A percentile compares a stretch with the other conserved stretches of the same genome.
phyloP scores from a whole-genome alignment of 768 basidiomycete species.

The Floccularia luteovirens region DNA sequence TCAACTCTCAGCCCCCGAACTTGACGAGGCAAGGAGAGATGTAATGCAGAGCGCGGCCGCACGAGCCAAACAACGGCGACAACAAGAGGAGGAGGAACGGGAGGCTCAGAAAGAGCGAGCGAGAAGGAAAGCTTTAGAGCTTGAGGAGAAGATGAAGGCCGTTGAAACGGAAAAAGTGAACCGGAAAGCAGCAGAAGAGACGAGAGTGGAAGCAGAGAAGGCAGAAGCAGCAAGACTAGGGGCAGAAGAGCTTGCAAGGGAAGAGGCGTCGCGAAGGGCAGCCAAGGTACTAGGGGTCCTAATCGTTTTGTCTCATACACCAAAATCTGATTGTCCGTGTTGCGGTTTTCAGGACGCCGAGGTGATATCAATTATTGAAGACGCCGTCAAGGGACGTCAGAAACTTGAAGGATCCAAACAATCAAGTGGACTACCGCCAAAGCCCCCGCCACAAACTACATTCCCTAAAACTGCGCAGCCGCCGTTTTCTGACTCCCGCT shows the following conservation, averaged over 20 bases:
- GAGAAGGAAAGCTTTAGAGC: slow-evolving; percentile 66
- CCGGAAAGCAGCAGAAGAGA: slow-evolving; percentile 11
- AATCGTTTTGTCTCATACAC: slow-evolving; percentile 8
- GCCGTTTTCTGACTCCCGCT: no score
- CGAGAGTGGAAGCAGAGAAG: slow-evolving; percentile 13
- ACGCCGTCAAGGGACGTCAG: slow-evolving; percentile 30
- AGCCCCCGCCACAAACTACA: no score
- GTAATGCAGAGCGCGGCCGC: slow-evolving; percentile 84
- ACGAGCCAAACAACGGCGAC: slow-evolving; percentile 70
- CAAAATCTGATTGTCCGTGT: neutral
- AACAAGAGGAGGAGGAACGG: slow-evolving; percentile 78
- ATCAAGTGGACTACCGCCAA: neutral
- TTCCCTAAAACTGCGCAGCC: slow-evolving; percentile 14
- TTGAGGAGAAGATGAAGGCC: slow-evolving; percentile 60
- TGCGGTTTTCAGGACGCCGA: slow-evolving; percentile 21
- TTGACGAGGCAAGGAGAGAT: slow-evolving; percentile 65
- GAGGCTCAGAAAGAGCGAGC: slow-evolving; percentile 79
- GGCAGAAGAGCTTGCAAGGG: slow-evolving; percentile 5
- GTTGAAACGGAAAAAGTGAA: slow-evolving; percentile 27
- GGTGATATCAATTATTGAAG: slow-evolving; percentile 37
- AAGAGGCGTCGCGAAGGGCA: neutral
- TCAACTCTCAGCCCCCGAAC: slow-evolving; percentile 28
- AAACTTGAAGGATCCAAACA: slow-evolving; percentile 1
- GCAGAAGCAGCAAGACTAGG: slow-evolving; percentile 3
- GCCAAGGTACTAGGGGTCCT: neutral